Evolutionary conservation across 192 early-diverging fungal species (phyloP), one percentile per base, ranked within the genome.

Genomic region (Coemansia sp.): DNA sequence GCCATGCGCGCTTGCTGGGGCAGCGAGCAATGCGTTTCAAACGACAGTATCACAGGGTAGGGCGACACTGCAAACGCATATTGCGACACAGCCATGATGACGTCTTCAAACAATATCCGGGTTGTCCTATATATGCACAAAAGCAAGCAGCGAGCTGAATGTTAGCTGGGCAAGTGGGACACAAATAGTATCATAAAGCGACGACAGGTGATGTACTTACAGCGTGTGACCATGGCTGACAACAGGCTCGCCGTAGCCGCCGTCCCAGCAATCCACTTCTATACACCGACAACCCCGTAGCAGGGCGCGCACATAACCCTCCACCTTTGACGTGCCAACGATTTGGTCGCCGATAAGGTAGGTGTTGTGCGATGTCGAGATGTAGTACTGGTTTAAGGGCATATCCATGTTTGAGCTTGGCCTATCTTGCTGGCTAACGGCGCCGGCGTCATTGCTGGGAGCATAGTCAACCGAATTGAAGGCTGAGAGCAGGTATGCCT

Each of bases 251-350:
- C 88, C 89, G 55, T 87, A 85, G 9, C 88, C 74, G 0, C 94
- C 93, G 79, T 97, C 93, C 87, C 92, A 96, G 65, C 92, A 92
- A 74, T 97, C 95, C 48, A 95, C 90, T 67, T 95, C 94, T n/a
- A 96, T 83, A 74, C 94, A 95, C 26, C 93, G 86, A 66, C 93
- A 95, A 10, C 95, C 95, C 10, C 86, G 77, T 67, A 92, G 89
- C 48, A 97, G 76, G 11, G 91, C 92, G 20, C 92, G 82, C 42
- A 95, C 91, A 67, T 97, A 97, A 7, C 88, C 89, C 67, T 95
- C 94, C 3, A 95, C 89, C 2, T 91, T 90, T 11, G 88, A 85
- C 33, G 88, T 79, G 2, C 93, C 88, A 3, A 87, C 84, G 4
- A 97, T 68, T 78, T 97, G 95, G 62, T 95, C 88, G 9, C 92